These are phyloP conservation scores for Schizochytrium sp. DNA, from an alignment of 108 stramenopile species.

Conservation along the genomic window DNA sequence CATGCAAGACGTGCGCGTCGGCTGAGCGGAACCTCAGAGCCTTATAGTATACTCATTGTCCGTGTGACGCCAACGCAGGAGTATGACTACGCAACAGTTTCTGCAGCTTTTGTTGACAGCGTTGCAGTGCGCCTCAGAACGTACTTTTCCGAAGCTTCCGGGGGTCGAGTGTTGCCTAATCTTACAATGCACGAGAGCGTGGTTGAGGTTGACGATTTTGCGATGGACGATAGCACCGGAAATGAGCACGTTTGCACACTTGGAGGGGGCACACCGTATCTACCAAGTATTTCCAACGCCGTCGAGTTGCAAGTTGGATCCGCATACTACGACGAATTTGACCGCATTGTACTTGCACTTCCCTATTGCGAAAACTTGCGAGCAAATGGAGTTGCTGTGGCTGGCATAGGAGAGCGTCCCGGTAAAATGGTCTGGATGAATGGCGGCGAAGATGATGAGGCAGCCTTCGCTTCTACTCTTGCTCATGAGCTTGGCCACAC, in stretches of 20 bases:
- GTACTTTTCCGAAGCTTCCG: background rate
- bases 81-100: background rate
- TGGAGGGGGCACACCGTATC: background rate
- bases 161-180: background rate
- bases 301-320: background rate
- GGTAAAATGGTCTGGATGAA: background rate
- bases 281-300: background rate
- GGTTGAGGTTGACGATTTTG: background rate
- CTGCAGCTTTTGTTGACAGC: background rate
- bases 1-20: too few relatives aligned
- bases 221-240: background rate
- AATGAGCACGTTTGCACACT: background rate
- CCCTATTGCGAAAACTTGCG: background rate
- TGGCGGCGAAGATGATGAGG: background rate
- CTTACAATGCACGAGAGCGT: background rate
- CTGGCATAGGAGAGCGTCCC: background rate
- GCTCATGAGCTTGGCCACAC: conserved; percentile 7
- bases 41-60: background rate
- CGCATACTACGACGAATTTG: background rate
- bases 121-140: background rate
- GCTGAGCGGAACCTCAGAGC: background rate
- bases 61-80: background rate
- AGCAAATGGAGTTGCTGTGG: background rate
- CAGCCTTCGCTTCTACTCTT: background rate
- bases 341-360: background rate